Evolutionary conservation across 306 rosid species (phyloP), one percentile per base, ranked within the genome.

Genomic region (Pterocarpus santalinus): DNA sequence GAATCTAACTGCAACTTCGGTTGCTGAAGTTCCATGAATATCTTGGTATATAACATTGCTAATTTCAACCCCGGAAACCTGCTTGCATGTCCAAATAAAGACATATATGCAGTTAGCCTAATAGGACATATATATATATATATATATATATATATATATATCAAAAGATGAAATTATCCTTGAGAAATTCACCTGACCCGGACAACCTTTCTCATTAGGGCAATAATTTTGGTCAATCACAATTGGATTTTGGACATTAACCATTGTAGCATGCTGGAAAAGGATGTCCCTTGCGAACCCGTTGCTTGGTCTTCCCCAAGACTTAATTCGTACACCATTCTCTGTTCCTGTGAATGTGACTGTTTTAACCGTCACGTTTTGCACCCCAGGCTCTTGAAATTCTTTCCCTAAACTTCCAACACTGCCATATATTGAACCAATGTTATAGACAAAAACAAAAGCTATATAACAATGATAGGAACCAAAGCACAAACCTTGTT

Each of bases 201-300:
- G 91, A 7, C 94, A 90, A 44, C 65, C 65, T 14, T 73, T 49
- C 1, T 81, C 41, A 46, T 1, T 5, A 2, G 92, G 91, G 49
- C 92, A 88, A 9, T 90, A 91, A 15, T 89, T 78, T 87, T 88
- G 92, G 65, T 90, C 94, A 0, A 90, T 84, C 0, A 85, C 28
- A 3, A 88, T 55, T 7, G 92, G 92, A 66, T 87, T 87, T 10
- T 85, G 82, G 28, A 87, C 94, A 76, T 85, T 79, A 9, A 16
- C 0, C 87, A 88, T 83, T 8, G 77, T 43, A 2, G 32, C 62
- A 67, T 90, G 83, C 43, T 83, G 86, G 75, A 83, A 88, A 32
- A 75, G 52, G 72, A 90, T 80, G 64, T 82, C 66, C 71, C 73
- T 84, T 2, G 79, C 91, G 9, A 85, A 90, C 1, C 92, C 92